phyloP scores from a whole-genome alignment of 805 yeast species.

The Ogataea thermomethanolica region DNA sequence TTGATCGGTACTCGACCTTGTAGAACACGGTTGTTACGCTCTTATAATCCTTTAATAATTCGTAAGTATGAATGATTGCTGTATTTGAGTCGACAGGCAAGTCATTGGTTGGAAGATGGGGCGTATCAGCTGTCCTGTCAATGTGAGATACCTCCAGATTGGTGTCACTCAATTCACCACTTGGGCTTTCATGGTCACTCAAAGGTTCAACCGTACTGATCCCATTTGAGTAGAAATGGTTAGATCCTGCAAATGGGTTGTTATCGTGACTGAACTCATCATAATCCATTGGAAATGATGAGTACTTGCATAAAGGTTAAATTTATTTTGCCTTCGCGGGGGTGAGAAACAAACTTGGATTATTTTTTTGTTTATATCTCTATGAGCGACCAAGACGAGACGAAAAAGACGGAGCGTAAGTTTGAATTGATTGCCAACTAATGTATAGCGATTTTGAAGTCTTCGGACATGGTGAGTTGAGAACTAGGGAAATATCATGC shows the following conservation, averaged over 20 bases:
- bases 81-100: not conserved
- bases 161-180: not conserved
- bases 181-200: not conserved
- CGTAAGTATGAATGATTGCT: slow-evolving; percentile 15
- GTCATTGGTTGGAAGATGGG: not conserved
- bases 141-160: not conserved
- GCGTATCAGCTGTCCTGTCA: not conserved
- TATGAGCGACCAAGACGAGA: slow-evolving; percentile 7
- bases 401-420: slow-evolving; percentile 12
- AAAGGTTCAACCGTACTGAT: slow-evolving; percentile 11
- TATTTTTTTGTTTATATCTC: too few relatives aligned
- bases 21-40: slow-evolving; percentile 33
- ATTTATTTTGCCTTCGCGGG: slow-evolving; percentile 12
- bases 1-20: slow-evolving; percentile 21
- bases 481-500: not conserved
- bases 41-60: slow-evolving; percentile 24
- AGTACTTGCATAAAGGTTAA: not conserved
- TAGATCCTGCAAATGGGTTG: slow-evolving; percentile 36
- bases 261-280: slow-evolving; percentile 34
- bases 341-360: not conserved
- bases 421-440: not conserved
- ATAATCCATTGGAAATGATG: slow-evolving; percentile 23
- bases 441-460: slow-evolving; percentile 22
- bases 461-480: slow-evolving; percentile 30
- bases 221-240: slow-evolving; percentile 30